These are phyloP conservation scores for Nemophila menziesii DNA, from an alignment of 257 asterid genomes.

Conservation along the genomic window DNA sequence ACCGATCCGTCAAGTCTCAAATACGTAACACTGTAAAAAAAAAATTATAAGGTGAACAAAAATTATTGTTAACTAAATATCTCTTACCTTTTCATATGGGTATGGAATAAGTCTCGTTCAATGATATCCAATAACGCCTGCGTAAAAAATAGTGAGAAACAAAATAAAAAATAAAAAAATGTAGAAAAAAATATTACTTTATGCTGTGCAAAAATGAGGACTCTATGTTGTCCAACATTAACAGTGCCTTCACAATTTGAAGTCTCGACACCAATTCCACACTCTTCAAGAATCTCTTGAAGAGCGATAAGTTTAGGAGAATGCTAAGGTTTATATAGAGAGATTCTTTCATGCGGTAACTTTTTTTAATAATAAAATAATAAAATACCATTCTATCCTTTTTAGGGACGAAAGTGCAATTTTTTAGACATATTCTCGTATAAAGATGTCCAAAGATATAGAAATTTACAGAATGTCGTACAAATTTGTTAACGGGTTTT, in stretches of 20 bases:
- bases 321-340: conserved; percentile 62
- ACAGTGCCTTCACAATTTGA: conserved; percentile 69
- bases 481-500: too few species aligned
- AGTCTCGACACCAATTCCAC: conserved; percentile 91
- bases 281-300: conserved; percentile 97
- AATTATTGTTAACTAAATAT: too few species aligned
- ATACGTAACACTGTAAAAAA: conserved; percentile 64
- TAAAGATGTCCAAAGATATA: too few species aligned
- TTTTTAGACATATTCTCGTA: too few species aligned
- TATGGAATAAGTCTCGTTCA: conserved; percentile 78
- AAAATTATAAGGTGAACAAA: too few species aligned
- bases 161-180: too few species aligned
- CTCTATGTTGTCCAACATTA: conserved; percentile 79
- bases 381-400: too few species aligned
- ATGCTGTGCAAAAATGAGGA: conserved; percentile 96
- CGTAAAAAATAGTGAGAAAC: conserved; percentile 23
- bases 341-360: too few species aligned
- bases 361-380: too few species aligned
- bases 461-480: too few species aligned
- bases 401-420: too few species aligned
- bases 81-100: conserved; percentile 87
- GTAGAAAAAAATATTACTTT: conserved; percentile 34
- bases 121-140: conserved; percentile 93
- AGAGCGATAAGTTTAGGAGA: conserved; percentile 97
- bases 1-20: conserved; percentile 98